phyloP scores from a whole-genome alignment of 2,329 filamentous ascomycete genomes.

The Cladosporium halotolerans region DNA sequence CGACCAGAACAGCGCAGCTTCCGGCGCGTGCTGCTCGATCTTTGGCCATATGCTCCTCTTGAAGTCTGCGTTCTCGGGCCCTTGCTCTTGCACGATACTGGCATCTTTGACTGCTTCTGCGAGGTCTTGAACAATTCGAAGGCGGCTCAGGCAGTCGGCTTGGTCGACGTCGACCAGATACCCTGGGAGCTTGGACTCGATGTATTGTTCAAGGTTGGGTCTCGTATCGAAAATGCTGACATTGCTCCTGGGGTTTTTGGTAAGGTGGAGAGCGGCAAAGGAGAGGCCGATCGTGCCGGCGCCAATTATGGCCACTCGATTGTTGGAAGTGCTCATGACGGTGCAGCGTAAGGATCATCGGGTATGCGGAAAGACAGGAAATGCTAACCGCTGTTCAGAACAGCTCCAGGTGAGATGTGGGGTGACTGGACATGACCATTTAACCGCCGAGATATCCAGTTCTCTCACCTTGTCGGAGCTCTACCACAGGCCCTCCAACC shows the following conservation, averaged over 20 bases:
- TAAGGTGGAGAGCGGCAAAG: conserved; percentile 49
- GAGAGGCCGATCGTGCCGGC: conserved; percentile 50
- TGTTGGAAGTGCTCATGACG: background rate
- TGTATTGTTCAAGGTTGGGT: conserved; percentile 41
- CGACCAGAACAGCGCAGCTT: conserved; percentile 49
- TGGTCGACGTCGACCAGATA: conserved; percentile 34
- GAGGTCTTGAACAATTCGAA: conserved; percentile 36
- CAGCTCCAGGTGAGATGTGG: too few relatives aligned
- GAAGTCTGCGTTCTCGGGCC: conserved; percentile 48
- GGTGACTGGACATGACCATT: too few relatives aligned
- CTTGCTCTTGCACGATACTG: conserved; percentile 54
- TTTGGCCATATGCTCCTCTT: conserved; percentile 48
- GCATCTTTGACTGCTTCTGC: conserved; percentile 40
- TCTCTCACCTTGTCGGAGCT: too few relatives aligned
- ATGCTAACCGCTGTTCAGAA: too few relatives aligned
- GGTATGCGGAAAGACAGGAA: too few relatives aligned
- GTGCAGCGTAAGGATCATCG: too few relatives aligned
- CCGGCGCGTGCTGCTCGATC: conserved; percentile 42
- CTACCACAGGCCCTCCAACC: too few relatives aligned
- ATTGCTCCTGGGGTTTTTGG: conserved; percentile 34
- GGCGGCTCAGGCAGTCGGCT: conserved; percentile 22
- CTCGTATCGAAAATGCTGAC: conserved; percentile 48
- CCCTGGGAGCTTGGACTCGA: conserved; percentile 37
- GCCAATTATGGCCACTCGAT: conserved; percentile 36
- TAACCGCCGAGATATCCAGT: too few relatives aligned